Evolutionary conservation across 208 protist genomes (phyloP), one percentile per base, ranked within the genome.

Genomic region (Crithidia fasciculata): DNA sequence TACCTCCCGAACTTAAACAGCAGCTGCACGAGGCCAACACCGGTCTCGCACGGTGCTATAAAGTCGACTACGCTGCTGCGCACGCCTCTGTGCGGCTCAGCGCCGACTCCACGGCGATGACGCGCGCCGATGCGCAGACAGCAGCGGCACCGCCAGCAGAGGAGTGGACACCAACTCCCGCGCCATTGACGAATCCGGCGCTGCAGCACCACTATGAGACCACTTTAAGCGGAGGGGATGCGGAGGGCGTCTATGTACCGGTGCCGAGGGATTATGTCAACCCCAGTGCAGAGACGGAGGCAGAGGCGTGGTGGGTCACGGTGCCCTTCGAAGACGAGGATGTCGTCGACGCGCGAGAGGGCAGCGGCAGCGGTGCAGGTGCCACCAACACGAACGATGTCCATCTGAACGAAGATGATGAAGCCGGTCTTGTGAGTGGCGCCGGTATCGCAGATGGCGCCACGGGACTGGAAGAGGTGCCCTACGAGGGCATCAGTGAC

Each of bases 21-120:
- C 58, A 28, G 43, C 71, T 90, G 43, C 80, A 47, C 56, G 7
- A 8, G 49, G 39, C 36, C 28, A 67, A 57, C 43, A 65, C 58
- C 5, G 85, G 85, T 4, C 39, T 90, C 10, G 57, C 83, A n/a
- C 85, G 85, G n/a, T 58, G 72, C 54, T 80, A 81, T 12, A 90
- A 90, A 59, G 54, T 49, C 36, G 60, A 76, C 65, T 57, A 71
- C 50, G 68, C 53, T 18, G 50, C 6, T 18, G 72, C 67, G 10
- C 64, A 56, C 36, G 37, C 2, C 2, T 10, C 44, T 41, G 60
- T 79, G 5, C 28, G 52, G 6, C 74, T 79, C 37, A 74, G 49
- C 19, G 52, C 60, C 2, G 74, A 79, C 37, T 40, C 53, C 19
- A 54, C 61, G 10, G 60, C 60, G 5, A 28, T 78, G 8, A 13